A percentile compares a stretch with the other conserved stretches of the same genome.
These are phyloP conservation scores for Saturnispora diversa DNA, from an alignment of 805 yeast species.

Conservation along the genomic window DNA sequence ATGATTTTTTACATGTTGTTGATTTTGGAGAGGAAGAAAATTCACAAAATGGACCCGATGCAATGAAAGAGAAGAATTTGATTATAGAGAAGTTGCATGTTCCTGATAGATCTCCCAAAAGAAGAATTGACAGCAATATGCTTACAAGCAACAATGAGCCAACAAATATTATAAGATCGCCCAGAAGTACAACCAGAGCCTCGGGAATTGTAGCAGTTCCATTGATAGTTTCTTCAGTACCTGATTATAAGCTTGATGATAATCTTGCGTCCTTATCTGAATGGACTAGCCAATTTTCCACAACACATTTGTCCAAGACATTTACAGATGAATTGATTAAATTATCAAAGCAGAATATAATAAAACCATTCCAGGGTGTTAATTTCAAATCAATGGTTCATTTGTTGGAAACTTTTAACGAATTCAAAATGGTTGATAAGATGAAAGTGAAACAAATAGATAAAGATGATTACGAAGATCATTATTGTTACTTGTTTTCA, in stretches of 20 bases:
- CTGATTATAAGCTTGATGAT: conserved; percentile 7
- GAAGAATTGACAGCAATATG: neutral
- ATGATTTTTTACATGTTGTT: neutral
- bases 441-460: conserved; percentile 14
- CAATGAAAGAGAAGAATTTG: neutral
- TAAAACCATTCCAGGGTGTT: conserved; percentile 6
- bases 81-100: neutral
- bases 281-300: conserved; percentile 17
- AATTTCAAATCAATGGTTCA: conserved; percentile 13
- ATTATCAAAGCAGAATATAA: conserved; percentile 13
- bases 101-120: conserved; percentile 6
- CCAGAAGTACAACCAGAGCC: conserved; percentile 22
- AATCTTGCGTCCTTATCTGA: neutral
- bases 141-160: no score
- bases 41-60: neutral
- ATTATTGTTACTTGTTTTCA: conserved; percentile 26
- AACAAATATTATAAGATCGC: neutral
- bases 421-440: conserved; percentile 26
- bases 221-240: conserved; percentile 29
- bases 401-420: conserved; percentile 24
- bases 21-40: neutral
- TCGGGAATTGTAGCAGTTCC: conserved; percentile 29
- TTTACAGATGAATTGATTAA: conserved; percentile 20
- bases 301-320: conserved; percentile 18
- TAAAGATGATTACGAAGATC: conserved; percentile 6